phyloP scores from a whole-genome alignment of 352 stramenopile genomes.

The Phytopythium sindhum region DNA sequence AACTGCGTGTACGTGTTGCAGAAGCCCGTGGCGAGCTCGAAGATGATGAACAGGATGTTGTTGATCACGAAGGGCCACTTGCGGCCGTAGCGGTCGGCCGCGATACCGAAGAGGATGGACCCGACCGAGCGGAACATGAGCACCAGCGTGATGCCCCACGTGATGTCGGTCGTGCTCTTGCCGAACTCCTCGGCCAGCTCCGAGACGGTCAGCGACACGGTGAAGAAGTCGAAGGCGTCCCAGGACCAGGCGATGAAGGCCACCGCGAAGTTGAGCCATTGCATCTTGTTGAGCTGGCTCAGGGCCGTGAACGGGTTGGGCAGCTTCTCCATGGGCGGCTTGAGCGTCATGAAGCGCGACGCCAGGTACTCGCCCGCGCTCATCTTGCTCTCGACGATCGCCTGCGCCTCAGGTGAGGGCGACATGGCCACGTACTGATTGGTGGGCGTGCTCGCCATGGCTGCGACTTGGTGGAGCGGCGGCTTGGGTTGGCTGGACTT shows the following conservation, averaged over 20 bases:
- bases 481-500: neutral
- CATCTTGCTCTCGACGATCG: slow-evolving; percentile 15
- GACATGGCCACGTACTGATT: slow-evolving; percentile 8
- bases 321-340: slow-evolving; percentile 23
- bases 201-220: slow-evolving; percentile 40
- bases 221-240: slow-evolving; percentile 61
- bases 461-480: neutral
- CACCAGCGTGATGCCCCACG: slow-evolving; percentile 51
- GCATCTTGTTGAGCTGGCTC: slow-evolving; percentile 20
- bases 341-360: slow-evolving; percentile 31
- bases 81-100: slow-evolving; percentile 36
- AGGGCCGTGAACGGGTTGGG: slow-evolving; percentile 27
- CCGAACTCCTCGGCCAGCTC: slow-evolving; percentile 39
- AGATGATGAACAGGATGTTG: slow-evolving; percentile 39
- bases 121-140: slow-evolving; percentile 48
- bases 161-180: slow-evolving; percentile 41
- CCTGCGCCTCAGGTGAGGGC: slow-evolving; percentile 4
- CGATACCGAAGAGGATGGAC: slow-evolving; percentile 37
- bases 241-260: slow-evolving; percentile 40
- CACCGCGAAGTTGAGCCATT: slow-evolving; percentile 31
- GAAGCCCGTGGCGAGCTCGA: slow-evolving; percentile 35
- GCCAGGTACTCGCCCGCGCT: slow-evolving; percentile 30
- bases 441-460: slow-evolving; percentile 6
- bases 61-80: slow-evolving; percentile 43
- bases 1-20: slow-evolving; percentile 38